These are phyloP conservation scores for Fusarium subtropicale DNA, from an alignment of 2,329 filamentous ascomycete genomes.

Conservation along the genomic window DNA sequence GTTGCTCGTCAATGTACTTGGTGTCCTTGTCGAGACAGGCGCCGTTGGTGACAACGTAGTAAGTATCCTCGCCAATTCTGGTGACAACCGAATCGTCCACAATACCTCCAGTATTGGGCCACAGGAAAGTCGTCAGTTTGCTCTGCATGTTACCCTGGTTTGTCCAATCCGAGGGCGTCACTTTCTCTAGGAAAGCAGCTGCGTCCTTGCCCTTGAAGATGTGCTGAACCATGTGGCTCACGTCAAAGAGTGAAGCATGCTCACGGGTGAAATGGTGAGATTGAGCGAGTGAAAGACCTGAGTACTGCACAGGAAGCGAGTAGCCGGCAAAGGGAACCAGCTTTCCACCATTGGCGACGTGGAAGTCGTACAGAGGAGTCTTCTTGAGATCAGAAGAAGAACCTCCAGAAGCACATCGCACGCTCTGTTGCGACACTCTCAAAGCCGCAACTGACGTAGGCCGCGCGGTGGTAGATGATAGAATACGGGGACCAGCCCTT, in stretches of 20 bases:
- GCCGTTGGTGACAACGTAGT: slow-evolving; percentile 96
- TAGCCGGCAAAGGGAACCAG: slow-evolving; percentile 98
- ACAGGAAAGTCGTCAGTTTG: slow-evolving; percentile 86
- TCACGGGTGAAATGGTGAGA: slow-evolving; percentile 91
- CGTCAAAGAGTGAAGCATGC: slow-evolving; percentile 93
- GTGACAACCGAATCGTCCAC: slow-evolving; percentile 95
- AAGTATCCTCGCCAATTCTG: slow-evolving; percentile 76
- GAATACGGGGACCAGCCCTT: slow-evolving; percentile 49
- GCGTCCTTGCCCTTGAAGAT: slow-evolving; percentile 84
- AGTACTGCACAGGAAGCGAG: slow-evolving; percentile 92
- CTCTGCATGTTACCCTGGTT: slow-evolving; percentile 75
- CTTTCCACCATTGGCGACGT: slow-evolving; percentile 83
- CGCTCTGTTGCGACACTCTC: slow-evolving; percentile 37
- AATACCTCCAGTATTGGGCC: slow-evolving; percentile 85
- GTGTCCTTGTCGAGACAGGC: slow-evolving; percentile 91
- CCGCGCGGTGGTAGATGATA: slow-evolving; percentile 35
- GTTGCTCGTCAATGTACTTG: slow-evolving; percentile 77
- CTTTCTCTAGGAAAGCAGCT: slow-evolving; percentile 80
- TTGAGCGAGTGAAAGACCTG: slow-evolving; percentile 78
- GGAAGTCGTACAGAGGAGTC: slow-evolving; percentile 83
- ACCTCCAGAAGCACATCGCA: slow-evolving; percentile 48
- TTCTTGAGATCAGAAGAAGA: slow-evolving; percentile 59
- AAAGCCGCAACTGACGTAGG: slow-evolving; percentile 40
- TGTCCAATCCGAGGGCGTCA: slow-evolving; percentile 82
- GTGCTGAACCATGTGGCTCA: slow-evolving; percentile 96